A percentile compares a stretch with the other conserved stretches of the same genome.
Conservation (phyloP, 1,284 basidiomycete genomes). For the Tilletia indica region DNA sequence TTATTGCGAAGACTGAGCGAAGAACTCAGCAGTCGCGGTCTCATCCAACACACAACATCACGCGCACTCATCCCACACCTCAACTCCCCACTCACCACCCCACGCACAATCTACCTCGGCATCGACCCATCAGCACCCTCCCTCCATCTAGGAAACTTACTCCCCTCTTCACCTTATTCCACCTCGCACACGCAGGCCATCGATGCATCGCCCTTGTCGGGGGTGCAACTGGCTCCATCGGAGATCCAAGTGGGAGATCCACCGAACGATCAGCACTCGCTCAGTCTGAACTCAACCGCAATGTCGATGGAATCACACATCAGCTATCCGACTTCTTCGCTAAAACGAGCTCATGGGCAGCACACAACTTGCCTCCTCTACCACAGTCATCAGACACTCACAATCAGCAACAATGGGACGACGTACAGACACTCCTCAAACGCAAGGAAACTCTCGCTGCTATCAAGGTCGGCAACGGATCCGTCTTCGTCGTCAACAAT, state of each 20-base stretch:
- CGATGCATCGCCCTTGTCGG: conserved; percentile 73
- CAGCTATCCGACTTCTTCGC: conserved; percentile 73
- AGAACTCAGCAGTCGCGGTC: conserved; percentile 30
- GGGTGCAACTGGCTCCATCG: conserved; percentile 92
- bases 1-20: too few relatives aligned
- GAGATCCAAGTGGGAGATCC: conserved; percentile 87
- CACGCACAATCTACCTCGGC: conserved; percentile 73
- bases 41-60: conserved; percentile 37
- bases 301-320: conserved; percentile 68
- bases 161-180: conserved; percentile 79
- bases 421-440: conserved; percentile 6
- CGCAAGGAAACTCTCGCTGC: conserved; percentile 2
- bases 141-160: conserved; percentile 87
- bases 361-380: not conserved
- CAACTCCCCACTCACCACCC: conserved; percentile 17
- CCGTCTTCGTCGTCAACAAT: conserved; percentile 68
- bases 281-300: conserved; percentile 65
- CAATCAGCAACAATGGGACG: not conserved
- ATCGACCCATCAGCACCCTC: conserved; percentile 87
- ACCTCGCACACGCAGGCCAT: conserved; percentile 82
- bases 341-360: not conserved
- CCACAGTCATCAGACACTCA: not conserved
- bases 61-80: conserved; percentile 31
- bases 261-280: conserved; percentile 76
- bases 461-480: conserved; percentile 5